Base-by-base conservation (phyloP, 192 early-diverging fungal genomes). In the Backusella mclennaniae region DNA sequence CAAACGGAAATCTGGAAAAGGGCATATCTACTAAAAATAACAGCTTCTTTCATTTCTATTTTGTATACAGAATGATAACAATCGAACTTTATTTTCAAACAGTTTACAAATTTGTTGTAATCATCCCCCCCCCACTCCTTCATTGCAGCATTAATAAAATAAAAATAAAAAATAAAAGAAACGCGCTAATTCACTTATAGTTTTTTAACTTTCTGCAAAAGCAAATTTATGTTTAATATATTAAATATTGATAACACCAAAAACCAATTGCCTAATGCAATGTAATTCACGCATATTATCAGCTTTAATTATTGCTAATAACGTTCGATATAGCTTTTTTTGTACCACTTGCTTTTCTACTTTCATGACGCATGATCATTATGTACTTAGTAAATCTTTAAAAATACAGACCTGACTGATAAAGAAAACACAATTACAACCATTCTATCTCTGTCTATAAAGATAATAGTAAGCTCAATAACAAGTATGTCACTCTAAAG, bases 151-250 rank as follows among this genome's bases (percentile, higher is more conserved):
- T 49, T 49, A 49, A 1, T 33, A 33, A 33, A 33, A 33, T 26
- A 46, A 49, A 12, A 15, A 49, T 1, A 17, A 44, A 17, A 15
- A n/a, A n/a, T n/a, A n/a, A 4, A 15, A 17, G 46, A 49, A 21
- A 49, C 46, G 46, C 46, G 46, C 19, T 5, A 49, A n/a, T 49
- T 49, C 46, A n/a, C 15, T 14, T 5, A 79, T 79, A 42, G 39
- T 79, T 79, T 44, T 44, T 17, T 44, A 44, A 17, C 42, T 44
- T 49, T 49, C 46, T 49, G 19, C 17, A 68, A 72, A 73, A 78
- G 72, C 52, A 67, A 56, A 69, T 9, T 8, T n/a, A 49, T 66
- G n/a, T 35, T 36, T 19, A 69, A 36, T 29, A 26, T 67, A 17
- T 44, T 17, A 44, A 44, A 44, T 44, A 44, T 4, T 44, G 42